Conservation (phyloP, 371 early-diverging fungal species). For the Mucor velutinosus region DNA sequence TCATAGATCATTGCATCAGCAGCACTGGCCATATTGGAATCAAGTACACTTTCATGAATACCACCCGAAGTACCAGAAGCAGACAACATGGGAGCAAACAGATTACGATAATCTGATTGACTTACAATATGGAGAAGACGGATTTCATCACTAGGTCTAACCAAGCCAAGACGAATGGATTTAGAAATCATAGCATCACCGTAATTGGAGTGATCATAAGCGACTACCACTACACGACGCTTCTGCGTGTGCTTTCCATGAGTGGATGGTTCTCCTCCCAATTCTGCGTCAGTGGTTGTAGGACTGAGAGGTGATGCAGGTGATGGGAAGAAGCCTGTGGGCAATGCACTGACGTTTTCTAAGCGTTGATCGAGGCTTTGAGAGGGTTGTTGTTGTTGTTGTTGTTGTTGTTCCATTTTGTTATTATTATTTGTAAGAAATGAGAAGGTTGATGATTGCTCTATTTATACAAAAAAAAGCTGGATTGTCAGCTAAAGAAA, state of each 20-base stretch:
- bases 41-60: neutral
- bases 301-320: conserved; percentile 5
- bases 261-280: neutral
- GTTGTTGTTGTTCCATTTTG: neutral
- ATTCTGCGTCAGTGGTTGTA: neutral
- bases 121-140: conserved; percentile 28
- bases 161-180: conserved; percentile 20
- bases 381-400: neutral
- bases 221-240: conserved; percentile 23
- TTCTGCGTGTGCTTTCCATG: neutral
- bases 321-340: conserved; percentile 17
- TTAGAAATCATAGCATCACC: conserved; percentile 39
- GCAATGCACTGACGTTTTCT: neutral
- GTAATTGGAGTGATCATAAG: conserved; percentile 39
- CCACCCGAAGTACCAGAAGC: neutral
- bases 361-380: conserved; percentile 3
- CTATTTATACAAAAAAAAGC: neutral
- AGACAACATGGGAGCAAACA: conserved; percentile 19
- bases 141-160: conserved; percentile 31
- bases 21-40: neutral
- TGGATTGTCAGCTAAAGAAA: neutral
- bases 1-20: conserved; percentile 26
- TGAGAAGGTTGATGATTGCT: neutral
- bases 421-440: too few relatives aligned
- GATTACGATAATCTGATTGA: conserved; percentile 21